phyloP scores from a whole-genome alignment of 768 basidiomycete species.

The Lentinula edodes region DNA sequence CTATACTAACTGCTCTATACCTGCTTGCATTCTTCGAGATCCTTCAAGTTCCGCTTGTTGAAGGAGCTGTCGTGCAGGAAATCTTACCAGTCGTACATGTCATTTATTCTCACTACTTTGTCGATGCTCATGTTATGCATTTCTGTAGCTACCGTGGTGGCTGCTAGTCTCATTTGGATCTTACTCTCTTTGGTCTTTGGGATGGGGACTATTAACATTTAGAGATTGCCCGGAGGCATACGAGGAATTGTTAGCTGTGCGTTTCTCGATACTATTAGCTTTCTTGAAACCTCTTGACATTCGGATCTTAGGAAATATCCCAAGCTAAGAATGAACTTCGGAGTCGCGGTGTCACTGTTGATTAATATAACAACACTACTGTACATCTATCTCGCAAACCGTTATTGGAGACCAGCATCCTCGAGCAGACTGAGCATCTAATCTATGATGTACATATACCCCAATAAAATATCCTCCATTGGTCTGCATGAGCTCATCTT shows the following conservation, averaged over 20 bases:
- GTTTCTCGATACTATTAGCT: slow-evolving; percentile 17
- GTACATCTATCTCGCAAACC: background rate
- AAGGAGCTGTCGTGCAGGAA: slow-evolving; percentile 36
- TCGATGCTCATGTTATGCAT: too few relatives aligned
- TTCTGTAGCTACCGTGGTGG: slow-evolving; percentile 75
- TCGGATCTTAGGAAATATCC: slow-evolving; percentile 48
- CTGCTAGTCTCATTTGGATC: slow-evolving; percentile 74
- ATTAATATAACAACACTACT: slow-evolving; percentile 18
- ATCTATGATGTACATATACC: background rate
- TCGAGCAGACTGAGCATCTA: background rate
- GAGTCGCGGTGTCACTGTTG: slow-evolving; percentile 40
- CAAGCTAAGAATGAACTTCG: slow-evolving; percentile 46
- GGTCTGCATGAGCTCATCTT: background rate
- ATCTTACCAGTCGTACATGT: slow-evolving; percentile 57
- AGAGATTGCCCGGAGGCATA: slow-evolving; percentile 80
- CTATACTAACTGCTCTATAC: slow-evolving; percentile 43
- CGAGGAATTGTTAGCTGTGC: slow-evolving; percentile 56
- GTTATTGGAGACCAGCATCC: background rate
- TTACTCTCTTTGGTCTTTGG: slow-evolving; percentile 72
- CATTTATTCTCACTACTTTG: background rate
- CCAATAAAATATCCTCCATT: background rate
- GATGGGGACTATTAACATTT: slow-evolving; percentile 69
- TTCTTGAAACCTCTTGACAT: background rate
- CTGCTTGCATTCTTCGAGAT: slow-evolving; percentile 50
- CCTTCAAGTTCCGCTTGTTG: slow-evolving; percentile 50